Evolutionary conservation across 2,329 filamentous ascomycete species (phyloP).

Genomic region (Aspergillus japonicus): DNA sequence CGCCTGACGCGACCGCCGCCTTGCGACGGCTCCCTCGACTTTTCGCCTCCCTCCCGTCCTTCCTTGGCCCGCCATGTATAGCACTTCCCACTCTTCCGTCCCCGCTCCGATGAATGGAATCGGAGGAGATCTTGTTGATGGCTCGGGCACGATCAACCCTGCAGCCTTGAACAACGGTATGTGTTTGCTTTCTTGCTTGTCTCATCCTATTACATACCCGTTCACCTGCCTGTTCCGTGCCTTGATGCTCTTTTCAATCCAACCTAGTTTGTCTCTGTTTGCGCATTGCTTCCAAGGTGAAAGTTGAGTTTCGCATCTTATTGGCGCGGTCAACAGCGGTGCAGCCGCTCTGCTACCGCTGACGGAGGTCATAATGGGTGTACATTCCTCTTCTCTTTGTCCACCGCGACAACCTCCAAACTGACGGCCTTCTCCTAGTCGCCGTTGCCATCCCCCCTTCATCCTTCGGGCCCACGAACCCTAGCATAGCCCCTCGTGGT

Average conservation of each 20-base stretch:
- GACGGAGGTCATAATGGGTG: slow-evolving; percentile 14
- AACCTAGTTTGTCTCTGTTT: slow-evolving; percentile 9
- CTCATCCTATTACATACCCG: background rate
- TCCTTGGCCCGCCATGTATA: slow-evolving; percentile 46
- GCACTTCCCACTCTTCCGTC: slow-evolving; percentile 50
- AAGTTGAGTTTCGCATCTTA: slow-evolving; percentile 1
- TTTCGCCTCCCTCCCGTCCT: slow-evolving; percentile 25
- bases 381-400: slow-evolving; percentile 14
- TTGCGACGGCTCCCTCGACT: slow-evolving; percentile 30
- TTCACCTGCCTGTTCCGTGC: background rate
- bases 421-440: slow-evolving; percentile 37
- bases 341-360: slow-evolving; percentile 3
- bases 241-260: slow-evolving; percentile 7
- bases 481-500: slow-evolving; percentile 61
- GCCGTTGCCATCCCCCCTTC: slow-evolving; percentile 36
- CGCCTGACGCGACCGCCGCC: slow-evolving; percentile 34
- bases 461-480: slow-evolving; percentile 39
- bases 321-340: slow-evolving; percentile 7
- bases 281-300: slow-evolving; percentile 1
- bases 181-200: slow-evolving; percentile 22
- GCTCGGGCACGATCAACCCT: slow-evolving; percentile 87
- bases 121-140: slow-evolving; percentile 57
- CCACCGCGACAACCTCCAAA: slow-evolving; percentile 30
- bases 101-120: slow-evolving; percentile 68
- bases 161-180: slow-evolving; percentile 78